These are phyloP conservation scores for Backusella morwellensis DNA, from an alignment of 192 early-diverging fungal genomes.

Conservation along the genomic window DNA sequence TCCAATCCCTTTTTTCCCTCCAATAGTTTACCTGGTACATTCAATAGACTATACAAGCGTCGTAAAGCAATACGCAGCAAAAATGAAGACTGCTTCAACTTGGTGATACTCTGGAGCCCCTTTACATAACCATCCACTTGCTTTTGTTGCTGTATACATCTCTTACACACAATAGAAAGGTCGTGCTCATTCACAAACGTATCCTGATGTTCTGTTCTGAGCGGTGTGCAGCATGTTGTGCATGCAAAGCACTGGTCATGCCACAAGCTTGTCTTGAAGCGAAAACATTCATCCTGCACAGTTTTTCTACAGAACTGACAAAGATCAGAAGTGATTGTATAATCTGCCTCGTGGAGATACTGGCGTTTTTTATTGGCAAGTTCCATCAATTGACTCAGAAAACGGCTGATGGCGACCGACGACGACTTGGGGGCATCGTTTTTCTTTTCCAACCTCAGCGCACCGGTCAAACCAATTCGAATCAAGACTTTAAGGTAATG, in stretches of 20 bases:
- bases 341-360: background rate
- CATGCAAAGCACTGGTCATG: constrained; percentile 84
- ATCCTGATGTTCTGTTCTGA: constrained; percentile 12
- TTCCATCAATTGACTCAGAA: constrained; percentile 76
- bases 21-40: constrained; percentile 27
- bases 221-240: constrained; percentile 47
- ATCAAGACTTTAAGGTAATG: constrained; percentile 92
- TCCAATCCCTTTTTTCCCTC: background rate
- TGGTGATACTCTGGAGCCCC: constrained; percentile 70
- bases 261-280: constrained; percentile 64
- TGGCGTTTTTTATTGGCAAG: constrained; percentile 38
- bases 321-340: constrained; percentile 69
- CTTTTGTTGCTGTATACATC: constrained; percentile 22
- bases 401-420: constrained; percentile 51
- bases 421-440: constrained; percentile 7
- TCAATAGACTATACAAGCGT: constrained; percentile 76
- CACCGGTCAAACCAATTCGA: constrained; percentile 86
- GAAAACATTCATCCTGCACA: constrained; percentile 86
- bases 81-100: constrained; percentile 92
- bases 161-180: constrained; percentile 31
- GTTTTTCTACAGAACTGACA: constrained; percentile 75
- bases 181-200: constrained; percentile 10
- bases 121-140: constrained; percentile 22
- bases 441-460: constrained; percentile 60
- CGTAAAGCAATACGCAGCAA: constrained; percentile 80